These are phyloP conservation scores for Trypanosoma avium DNA, from an alignment of 208 protist species.

Conservation along the genomic window DNA sequence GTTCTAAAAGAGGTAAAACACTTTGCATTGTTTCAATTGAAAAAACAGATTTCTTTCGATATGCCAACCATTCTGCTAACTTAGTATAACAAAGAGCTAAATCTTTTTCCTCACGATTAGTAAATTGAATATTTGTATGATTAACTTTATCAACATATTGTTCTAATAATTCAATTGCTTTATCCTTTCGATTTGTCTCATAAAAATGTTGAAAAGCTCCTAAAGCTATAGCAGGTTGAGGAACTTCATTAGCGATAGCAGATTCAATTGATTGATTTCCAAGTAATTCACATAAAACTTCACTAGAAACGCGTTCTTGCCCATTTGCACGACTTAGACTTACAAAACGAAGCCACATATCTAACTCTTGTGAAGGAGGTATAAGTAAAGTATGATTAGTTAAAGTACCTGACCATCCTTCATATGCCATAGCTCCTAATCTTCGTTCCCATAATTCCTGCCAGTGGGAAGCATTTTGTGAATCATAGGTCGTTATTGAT, in stretches of 20 bases:
- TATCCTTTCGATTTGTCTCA: conserved; percentile 72
- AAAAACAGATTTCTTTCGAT: conserved; percentile 15
- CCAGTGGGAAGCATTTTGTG: conserved; percentile 72
- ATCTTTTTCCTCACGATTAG: conserved; percentile 25
- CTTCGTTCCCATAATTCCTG: conserved; percentile 86
- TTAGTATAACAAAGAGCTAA: conserved; percentile 85
- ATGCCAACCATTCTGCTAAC: conserved; percentile 74
- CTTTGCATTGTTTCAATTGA: conserved; percentile 27
- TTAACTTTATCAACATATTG: conserved; percentile 68
- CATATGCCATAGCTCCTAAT: conserved; percentile 89
- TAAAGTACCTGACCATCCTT: conserved; percentile 97
- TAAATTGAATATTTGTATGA: conserved; percentile 11
- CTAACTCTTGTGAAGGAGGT: conserved; percentile 89
- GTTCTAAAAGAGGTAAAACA: conserved; percentile 65
- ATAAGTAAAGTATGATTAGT: conserved; percentile 95
- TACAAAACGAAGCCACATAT: conserved; percentile 98
- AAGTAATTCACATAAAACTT: conserved; percentile 89
- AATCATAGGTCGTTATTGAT: conserved; percentile 73
- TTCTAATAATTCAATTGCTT: conserved; percentile 67
- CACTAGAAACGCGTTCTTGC: conserved; percentile 76
- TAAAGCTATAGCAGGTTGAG: conserved; percentile 71
- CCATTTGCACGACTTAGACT: conserved; percentile 91
- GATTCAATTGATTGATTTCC: conserved; percentile 66
- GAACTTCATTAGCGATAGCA: conserved; percentile 58
- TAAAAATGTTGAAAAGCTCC: conserved; percentile 87